Conservation (phyloP, 768 basidiomycete species). For the Amyloporia xantha region DNA sequence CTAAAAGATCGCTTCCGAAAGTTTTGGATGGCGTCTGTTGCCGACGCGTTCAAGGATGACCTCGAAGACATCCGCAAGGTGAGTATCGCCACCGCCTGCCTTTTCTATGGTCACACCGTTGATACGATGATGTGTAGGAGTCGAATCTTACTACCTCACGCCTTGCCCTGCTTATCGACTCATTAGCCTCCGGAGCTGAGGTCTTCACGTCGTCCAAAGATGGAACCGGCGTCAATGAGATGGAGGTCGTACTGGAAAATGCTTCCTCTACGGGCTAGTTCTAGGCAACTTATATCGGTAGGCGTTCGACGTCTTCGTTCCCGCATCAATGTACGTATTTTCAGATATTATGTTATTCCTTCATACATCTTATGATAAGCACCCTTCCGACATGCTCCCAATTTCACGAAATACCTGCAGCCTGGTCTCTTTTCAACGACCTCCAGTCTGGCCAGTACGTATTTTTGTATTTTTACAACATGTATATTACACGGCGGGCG, state of each 20-base stretch:
- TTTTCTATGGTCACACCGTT: slow-evolving; percentile 20
- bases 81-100: slow-evolving; percentile 12
- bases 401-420: too few relatives aligned
- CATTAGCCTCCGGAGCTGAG: slow-evolving; percentile 72
- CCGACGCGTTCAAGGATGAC: slow-evolving; percentile 78
- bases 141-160: slow-evolving; percentile 63
- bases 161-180: slow-evolving; percentile 72
- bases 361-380: too few relatives aligned
- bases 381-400: too few relatives aligned
- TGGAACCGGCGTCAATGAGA: slow-evolving; percentile 47
- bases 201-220: slow-evolving; percentile 46
- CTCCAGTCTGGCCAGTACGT: too few relatives aligned
- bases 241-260: slow-evolving; percentile 61
- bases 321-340: too few relatives aligned
- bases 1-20: slow-evolving; percentile 67
- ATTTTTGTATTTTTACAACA: too few relatives aligned
- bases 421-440: too few relatives aligned
- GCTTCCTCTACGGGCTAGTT: too few relatives aligned
- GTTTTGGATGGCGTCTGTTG: slow-evolving; percentile 84
- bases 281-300: too few relatives aligned
- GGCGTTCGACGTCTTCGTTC: too few relatives aligned
- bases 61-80: slow-evolving; percentile 82
- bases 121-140: slow-evolving; percentile 42
- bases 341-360: too few relatives aligned
- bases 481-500: too few relatives aligned